Conservation (phyloP, 2,329 filamentous ascomycete genomes). For the Pseudopyrenochaeta lycopersici region DNA sequence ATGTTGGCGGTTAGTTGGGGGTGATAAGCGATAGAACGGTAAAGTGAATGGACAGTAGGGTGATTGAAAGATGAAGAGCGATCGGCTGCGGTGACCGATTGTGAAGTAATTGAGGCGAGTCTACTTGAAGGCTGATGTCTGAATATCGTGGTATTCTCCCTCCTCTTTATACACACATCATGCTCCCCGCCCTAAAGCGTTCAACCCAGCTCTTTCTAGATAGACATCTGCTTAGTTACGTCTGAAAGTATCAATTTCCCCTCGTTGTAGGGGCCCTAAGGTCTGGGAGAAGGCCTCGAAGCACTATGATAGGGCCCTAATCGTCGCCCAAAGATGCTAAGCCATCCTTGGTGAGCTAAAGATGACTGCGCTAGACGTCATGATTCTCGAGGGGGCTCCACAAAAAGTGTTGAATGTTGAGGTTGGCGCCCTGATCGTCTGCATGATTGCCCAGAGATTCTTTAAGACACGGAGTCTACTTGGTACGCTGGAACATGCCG, state of each 20-base stretch:
- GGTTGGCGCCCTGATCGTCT: neutral
- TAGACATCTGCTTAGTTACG: neutral
- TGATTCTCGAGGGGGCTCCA: neutral
- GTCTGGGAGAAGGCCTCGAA: neutral
- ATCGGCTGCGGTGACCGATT: neutral
- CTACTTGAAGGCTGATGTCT: constrained; percentile 2
- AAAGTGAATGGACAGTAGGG: neutral
- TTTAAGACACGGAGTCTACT: neutral
- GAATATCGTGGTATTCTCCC: neutral
- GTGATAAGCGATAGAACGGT: neutral
- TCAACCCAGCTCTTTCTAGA: no score
- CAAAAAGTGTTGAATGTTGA: neutral
- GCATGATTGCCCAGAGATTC: constrained; percentile 3
- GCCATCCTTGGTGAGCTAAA: neutral
- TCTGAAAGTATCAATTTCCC: neutral
- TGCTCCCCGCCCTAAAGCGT: neutral
- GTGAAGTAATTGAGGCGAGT: neutral
- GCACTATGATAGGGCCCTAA: neutral
- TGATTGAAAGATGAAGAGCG: neutral
- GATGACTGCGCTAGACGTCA: constrained; percentile 2
- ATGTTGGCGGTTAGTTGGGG: neutral
- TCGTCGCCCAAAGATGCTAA: neutral
- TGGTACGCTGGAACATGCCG: neutral
- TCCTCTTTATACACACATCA: neutral
- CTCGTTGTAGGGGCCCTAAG: neutral